These are phyloP conservation scores for Diophrys sp. DNA, from an alignment of 73 alveolate species.

Conservation along the genomic window DNA sequence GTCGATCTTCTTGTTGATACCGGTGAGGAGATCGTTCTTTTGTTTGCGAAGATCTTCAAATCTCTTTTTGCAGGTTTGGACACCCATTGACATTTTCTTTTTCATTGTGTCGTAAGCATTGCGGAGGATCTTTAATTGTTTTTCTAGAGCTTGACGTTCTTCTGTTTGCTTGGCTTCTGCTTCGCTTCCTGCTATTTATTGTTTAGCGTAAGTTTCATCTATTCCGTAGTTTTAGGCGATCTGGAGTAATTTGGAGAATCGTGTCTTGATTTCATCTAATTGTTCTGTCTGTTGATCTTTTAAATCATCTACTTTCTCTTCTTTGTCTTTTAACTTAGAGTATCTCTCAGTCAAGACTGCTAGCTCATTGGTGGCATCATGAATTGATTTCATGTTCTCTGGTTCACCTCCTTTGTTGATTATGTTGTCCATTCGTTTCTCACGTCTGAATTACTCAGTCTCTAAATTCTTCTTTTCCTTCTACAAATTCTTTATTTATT, in stretches of 20 bases:
- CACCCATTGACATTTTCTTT: background rate
- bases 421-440: constrained; percentile 43
- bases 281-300: constrained; percentile 1
- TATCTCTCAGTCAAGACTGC: constrained; percentile 13
- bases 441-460: constrained; percentile 39
- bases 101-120: background rate
- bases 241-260: constrained; percentile 9
- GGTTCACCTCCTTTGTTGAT: constrained; percentile 51
- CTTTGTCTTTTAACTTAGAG: constrained; percentile 12
- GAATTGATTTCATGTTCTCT: constrained; percentile 24
- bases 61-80: background rate
- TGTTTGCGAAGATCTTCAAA: background rate
- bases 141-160: background rate
- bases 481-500: constrained; percentile 16
- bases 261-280: constrained; percentile 15
- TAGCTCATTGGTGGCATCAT: constrained; percentile 26
- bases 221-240: constrained; percentile 31
- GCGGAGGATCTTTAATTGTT: background rate
- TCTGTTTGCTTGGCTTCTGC: background rate
- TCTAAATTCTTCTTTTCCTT: constrained; percentile 32
- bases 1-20: background rate
- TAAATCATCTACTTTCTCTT: constrained; percentile 7
- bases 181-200: background rate
- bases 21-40: background rate
- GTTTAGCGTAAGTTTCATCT: constrained; percentile 13